These are phyloP conservation scores for Aspergillus sp. DNA, from an alignment of 2,329 filamentous ascomycete genomes.

Conservation along the genomic window DNA sequence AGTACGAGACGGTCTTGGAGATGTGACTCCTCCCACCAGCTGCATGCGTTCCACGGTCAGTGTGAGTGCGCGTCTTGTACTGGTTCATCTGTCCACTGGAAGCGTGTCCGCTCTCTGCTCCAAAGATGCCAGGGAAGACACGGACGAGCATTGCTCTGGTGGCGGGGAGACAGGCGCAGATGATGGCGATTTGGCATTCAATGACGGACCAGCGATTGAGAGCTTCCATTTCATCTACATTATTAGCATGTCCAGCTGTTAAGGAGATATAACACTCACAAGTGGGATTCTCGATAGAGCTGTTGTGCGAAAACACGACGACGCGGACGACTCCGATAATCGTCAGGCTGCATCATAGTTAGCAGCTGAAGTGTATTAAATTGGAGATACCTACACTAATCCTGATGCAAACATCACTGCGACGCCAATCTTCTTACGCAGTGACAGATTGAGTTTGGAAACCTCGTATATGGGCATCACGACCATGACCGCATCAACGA, in stretches of 20 bases:
- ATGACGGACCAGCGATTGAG: constrained; percentile 31
- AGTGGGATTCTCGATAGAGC: neutral
- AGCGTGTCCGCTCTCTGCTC: neutral
- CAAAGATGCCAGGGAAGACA: constrained; percentile 19
- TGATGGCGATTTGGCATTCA: constrained; percentile 26
- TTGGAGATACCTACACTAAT: constrained; percentile 11
- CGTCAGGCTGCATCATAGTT: neutral
- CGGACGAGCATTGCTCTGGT: constrained; percentile 23
- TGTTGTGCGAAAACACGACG: neutral
- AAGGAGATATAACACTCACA: neutral
- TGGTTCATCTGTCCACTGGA: neutral
- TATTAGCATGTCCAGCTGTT: neutral
- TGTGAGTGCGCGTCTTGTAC: neutral
- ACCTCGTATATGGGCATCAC: constrained; percentile 25
- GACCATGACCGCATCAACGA: constrained; percentile 21
- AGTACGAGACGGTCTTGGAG: constrained; percentile 24
- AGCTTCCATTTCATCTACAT: constrained; percentile 21
- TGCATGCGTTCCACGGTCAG: neutral
- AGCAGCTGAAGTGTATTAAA: neutral
- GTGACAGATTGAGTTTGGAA: constrained; percentile 18
- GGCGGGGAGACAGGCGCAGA: constrained; percentile 28
- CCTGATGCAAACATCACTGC: constrained; percentile 21
- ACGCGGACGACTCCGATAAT: neutral
- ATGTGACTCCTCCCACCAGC: neutral
- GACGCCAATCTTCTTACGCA: constrained; percentile 18